Evolutionary conservation across 306 rosid species (phyloP), one percentile per base, ranked within the genome.

Genomic region (Lagenaria siceraria): DNA sequence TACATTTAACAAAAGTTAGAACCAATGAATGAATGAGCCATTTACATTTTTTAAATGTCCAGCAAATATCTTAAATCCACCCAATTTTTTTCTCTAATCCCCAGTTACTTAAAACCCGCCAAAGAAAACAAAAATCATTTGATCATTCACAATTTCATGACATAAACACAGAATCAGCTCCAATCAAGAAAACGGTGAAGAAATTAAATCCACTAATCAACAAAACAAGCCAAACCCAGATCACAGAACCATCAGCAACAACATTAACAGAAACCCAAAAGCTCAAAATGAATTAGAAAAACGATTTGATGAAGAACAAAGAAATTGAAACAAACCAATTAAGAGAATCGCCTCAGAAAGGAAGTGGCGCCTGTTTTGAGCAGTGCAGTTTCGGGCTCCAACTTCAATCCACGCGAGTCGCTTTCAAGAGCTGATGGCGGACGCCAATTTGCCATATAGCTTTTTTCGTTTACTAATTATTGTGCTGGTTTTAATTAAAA

Each of bases 161-260:
- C 14, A 64, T 19, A 19, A 36, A 64, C 38, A 35, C 72, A 64
- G 3, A 38, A 66, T 21, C 10, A 70, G 27, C 75, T 43, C 8
- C 35, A 13, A 49, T 14, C 5, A 25, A 72, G 42, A 17, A 70
- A 69, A 48, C 17, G 24, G 4, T 17, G 42, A 25, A 25, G 0
- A 25, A 25, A 72, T 15, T 49, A 4, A 72, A 48, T 24, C 59
- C 43, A 49, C 21, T 27, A 49, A 72, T 72, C 25, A 72, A 43
- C 60, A 72, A 49, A 72, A 46, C 60, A 72, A 72, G 9, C 76
- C 58, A 48, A 72, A 72, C 76, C 60, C 59, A 72, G 24, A 72
- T 72, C 76, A 27, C 25, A 48, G 40, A 72, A 72, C 49, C 60
- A 72, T 71, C 38, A 48, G 22, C 58, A 71, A 70, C 75, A 70